Evolutionary conservation across 2,329 filamentous ascomycete genomes (phyloP), one percentile per base, ranked within the genome.

Genomic region (Aspergillus felis): DNA sequence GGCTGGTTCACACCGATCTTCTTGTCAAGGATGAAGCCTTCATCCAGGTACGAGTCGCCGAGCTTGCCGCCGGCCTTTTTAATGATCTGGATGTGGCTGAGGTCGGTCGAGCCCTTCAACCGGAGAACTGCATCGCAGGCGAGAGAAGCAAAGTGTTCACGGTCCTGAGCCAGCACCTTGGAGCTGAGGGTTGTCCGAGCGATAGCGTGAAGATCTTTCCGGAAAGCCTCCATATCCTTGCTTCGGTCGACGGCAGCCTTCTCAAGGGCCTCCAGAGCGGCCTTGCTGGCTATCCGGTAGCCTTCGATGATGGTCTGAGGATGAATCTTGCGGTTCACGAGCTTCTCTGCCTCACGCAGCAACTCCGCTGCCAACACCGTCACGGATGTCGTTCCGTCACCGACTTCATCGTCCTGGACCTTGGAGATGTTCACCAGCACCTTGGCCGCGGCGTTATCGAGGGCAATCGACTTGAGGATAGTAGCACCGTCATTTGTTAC

Each of bases 231-330:
- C 57, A 87, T 82, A 76, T 91, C 88, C 67, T 87, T 87, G 84
- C 90, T 96, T 79, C 96, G 90, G 78, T 99, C 90, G 54, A 96
- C 90, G 22, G 94, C 92, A 20, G 86, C 87, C 68, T 88, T 87
- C 73, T 92, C 90, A 47, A 99, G 82, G 32, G 92, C 92, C 71
- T 87, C 83, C 53, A 99, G 83, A 29, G 94, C 92, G 54, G 94
- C 93, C 53, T 86, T 83, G 76, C 91, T 96, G 54, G 94, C 94
- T 90, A 99, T 96, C 80, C 94, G 87, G 83, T 96, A 99, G 53
- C 94, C 94, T 72, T 99, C 94, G 71, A 99, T 99, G 76, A 99
- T 99, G 53, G 94, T 97, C 83, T 99, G 94, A 53, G 94, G 94
- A 77, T 99, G 94, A 69, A 99, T 97, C 81, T 97, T 97, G 82